phyloP scores from a whole-genome alignment of 2,329 filamentous ascomycete species.

The Orbilia javanica region DNA sequence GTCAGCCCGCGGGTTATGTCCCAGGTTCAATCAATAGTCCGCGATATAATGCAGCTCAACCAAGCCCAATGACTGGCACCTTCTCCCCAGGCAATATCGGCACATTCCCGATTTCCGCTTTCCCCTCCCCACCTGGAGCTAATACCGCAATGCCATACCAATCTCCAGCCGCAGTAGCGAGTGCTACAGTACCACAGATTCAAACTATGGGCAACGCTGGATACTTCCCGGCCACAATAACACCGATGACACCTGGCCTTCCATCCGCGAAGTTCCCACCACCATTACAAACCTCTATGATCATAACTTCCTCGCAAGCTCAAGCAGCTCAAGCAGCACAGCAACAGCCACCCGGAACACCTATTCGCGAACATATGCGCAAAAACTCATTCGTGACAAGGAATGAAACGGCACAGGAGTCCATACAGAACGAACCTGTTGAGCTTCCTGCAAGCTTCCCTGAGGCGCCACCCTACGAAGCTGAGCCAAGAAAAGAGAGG shows the following conservation, averaged over 20 bases:
- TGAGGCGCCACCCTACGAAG: conserved; percentile 10
- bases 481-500: not conserved
- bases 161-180: conserved; percentile 44
- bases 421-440: conserved; percentile 31
- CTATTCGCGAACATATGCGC: conserved; percentile 41
- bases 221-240: conserved; percentile 46
- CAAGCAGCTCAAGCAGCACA: conserved; percentile 5
- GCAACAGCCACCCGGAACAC: conserved; percentile 40
- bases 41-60: conserved; percentile 37
- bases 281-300: conserved; percentile 50
- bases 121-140: conserved; percentile 35
- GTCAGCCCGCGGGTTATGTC: conserved; percentile 22
- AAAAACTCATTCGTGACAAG: conserved; percentile 22
- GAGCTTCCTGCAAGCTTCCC: conserved; percentile 49
- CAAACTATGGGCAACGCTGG: conserved; percentile 29
- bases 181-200: conserved; percentile 36
- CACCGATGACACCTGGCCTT: conserved; percentile 52
- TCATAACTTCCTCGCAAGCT: conserved; percentile 8
- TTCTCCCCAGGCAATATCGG: conserved; percentile 27
- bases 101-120: conserved; percentile 31
- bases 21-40: conserved; percentile 46
- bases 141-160: conserved; percentile 32
- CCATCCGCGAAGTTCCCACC: conserved; percentile 52
- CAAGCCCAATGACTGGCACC: conserved; percentile 48
- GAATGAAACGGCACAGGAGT: conserved; percentile 10